Evolutionary conservation across 345 rosid species (phyloP), one percentile per base, ranked within the genome.

Genomic region (Sisymbrium irio): DNA sequence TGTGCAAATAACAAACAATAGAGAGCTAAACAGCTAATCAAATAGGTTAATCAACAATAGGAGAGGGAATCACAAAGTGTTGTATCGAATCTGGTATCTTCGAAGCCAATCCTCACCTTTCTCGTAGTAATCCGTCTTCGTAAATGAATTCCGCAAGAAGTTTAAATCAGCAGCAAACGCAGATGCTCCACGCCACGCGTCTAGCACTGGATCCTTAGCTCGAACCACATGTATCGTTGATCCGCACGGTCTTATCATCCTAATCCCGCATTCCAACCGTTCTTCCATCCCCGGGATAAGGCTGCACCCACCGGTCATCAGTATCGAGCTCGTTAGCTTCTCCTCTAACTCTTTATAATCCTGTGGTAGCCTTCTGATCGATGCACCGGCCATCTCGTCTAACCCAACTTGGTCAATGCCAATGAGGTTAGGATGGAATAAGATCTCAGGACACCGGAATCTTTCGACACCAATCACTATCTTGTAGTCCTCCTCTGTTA

Each of bases 101-200:
- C 96, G 83, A 62, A 95, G 87, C 97, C 99, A 95, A 58, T 95
- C 97, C 82, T 95, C 99, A 19, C 96, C 97, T 80, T 88, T 92
- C 83, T 88, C 91, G 15, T 85, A 78, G 76, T 88, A 95, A 82
- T 90, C 99, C 80, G 63, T 72, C 74, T 80, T 86, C 15, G 78
- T 85, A 77, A 92, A 84, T 1, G 93, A 84, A 72, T 88, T 97
- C 49, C 74, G 51, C 2, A 83, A 83, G 77, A 92, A 95, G 40
- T 73, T 83, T 64, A 66, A 19, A 19, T 78, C 66, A 57, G 96
- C 65, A 40, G 99, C 97, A 73, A 83, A 88, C 1, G 62, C 49
- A 68, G 97, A 81, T n/a, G 99, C 99, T 19, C 99, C 99, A 8
- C 96, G 92, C 97, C 99, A 92, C 0, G 97, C 99, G 71, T 95